A percentile compares a stretch with the other conserved stretches of the same genome.
phyloP scores from a whole-genome alignment of 805 yeast genomes.

The Kodamaea kaohsiungensis region DNA sequence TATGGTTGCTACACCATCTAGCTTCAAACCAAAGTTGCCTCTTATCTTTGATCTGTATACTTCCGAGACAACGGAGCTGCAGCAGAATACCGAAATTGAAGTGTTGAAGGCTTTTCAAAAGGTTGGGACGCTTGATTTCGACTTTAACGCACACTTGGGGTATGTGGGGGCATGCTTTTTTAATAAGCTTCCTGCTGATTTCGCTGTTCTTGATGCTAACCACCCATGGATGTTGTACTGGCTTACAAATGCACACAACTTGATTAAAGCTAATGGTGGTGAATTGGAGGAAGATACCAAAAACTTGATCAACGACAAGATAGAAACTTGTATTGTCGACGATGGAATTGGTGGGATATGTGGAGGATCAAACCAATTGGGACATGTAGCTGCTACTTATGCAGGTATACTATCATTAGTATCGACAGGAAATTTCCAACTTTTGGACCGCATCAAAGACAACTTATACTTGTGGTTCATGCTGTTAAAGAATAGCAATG shows the following conservation, averaged over 20 bases:
- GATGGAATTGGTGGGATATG: conserved; percentile 62
- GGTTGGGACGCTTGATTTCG: conserved; percentile 8
- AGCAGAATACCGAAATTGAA: conserved; percentile 11
- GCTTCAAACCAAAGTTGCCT: conserved; percentile 11
- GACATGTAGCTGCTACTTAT: conserved; percentile 84
- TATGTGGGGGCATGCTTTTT: conserved; percentile 45
- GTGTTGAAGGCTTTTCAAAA: conserved; percentile 11
- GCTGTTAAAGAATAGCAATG: conserved; percentile 62
- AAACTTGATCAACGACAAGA: conserved; percentile 24
- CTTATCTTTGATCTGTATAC: conserved; percentile 10
- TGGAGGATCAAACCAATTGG: conserved; percentile 80
- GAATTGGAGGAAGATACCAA: conserved; percentile 34
- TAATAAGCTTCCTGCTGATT: conserved; percentile 50
- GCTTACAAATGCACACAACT: conserved; percentile 54
- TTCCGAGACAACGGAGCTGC: conserved; percentile 14
- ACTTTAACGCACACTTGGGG: conserved; percentile 38
- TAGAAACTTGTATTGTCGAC: conserved; percentile 25
- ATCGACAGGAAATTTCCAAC: conserved; percentile 35
- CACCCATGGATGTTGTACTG: conserved; percentile 91
- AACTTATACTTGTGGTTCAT: conserved; percentile 65
- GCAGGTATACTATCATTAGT: conserved; percentile 71
- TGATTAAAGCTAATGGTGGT: conserved; percentile 15
- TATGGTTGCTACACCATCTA: conserved; percentile 4
- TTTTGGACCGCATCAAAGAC: conserved; percentile 31
- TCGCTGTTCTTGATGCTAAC: conserved; percentile 74